phyloP scores from a whole-genome alignment of 148 eudicot genomes.

The Rhododendron vialii region DNA sequence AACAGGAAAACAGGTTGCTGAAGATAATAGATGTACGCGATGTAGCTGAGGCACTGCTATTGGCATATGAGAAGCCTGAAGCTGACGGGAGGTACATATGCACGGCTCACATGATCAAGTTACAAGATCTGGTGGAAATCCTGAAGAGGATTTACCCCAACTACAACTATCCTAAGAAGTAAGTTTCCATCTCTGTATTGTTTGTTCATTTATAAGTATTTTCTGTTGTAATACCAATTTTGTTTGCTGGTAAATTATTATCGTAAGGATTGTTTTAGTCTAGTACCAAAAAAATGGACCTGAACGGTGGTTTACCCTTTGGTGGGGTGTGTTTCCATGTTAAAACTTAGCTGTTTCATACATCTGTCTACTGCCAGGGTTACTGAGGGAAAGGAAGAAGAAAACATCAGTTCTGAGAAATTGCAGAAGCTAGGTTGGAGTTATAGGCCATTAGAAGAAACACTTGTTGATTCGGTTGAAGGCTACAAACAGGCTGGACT shows the following conservation, averaged over 20 bases:
- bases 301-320: background rate
- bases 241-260: background rate
- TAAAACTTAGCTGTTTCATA: background rate
- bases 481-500: conserved; percentile 19
- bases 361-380: conserved; percentile 18
- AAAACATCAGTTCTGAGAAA: conserved; percentile 22
- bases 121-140: conserved; percentile 46
- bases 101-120: conserved; percentile 32
- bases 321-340: background rate
- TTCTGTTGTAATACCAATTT: background rate
- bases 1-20: conserved; percentile 40
- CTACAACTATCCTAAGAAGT: conserved; percentile 45
- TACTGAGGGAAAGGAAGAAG: conserved; percentile 18
- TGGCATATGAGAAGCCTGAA: conserved; percentile 70
- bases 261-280: too few species aligned
- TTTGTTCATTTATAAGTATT: background rate
- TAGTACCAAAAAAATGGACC: background rate
- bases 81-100: conserved; percentile 77
- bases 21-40: conserved; percentile 75
- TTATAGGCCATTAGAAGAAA: conserved; percentile 36
- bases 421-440: conserved; percentile 36
- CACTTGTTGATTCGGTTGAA: conserved; percentile 27
- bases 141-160: conserved; percentile 23
- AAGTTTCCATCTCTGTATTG: conserved; percentile 2
- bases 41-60: conserved; percentile 57